These are phyloP conservation scores for Penicillium samsonianum DNA, from an alignment of 495 filamentous ascomycete genomes.

Conservation along the genomic window DNA sequence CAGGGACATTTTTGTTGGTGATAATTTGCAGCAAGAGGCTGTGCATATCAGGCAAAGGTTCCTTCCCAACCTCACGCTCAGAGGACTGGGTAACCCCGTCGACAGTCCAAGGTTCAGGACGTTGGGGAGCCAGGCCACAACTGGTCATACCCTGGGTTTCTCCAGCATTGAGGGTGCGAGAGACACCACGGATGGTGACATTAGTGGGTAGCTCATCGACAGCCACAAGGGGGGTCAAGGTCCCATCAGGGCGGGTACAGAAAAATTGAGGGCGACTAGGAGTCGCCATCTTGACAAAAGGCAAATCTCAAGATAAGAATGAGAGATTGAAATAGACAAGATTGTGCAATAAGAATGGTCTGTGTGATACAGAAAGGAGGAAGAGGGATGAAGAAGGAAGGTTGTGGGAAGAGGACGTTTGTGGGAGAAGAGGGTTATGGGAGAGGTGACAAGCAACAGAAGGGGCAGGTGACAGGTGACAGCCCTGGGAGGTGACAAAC, in stretches of 20 bases:
- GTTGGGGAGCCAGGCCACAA: constrained; percentile 37
- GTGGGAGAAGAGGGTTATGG: not conserved
- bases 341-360: not conserved
- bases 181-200: constrained; percentile 37
- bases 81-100: constrained; percentile 21
- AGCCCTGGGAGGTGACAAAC: not conserved
- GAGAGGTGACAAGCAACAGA: constrained; percentile 1
- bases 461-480: not conserved
- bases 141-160: constrained; percentile 52
- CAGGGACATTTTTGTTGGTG: constrained; percentile 16
- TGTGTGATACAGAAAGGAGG: not conserved
- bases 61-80: not conserved
- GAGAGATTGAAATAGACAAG: not conserved
- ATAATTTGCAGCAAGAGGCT: constrained; percentile 26
- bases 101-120: constrained; percentile 37
- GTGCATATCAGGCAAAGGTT: constrained; percentile 20
- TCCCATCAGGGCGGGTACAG: constrained; percentile 57
- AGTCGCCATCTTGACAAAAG: not conserved
- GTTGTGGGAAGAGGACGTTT: not conserved
- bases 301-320: not conserved
- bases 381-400: not conserved
- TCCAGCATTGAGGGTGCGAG: constrained; percentile 32
- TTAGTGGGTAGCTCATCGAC: constrained; percentile 61
- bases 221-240: constrained; percentile 61
- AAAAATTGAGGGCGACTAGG: constrained; percentile 30